phyloP scores from a whole-genome alignment of 2,329 filamentous ascomycete species.

The Aspergillus latus region DNA sequence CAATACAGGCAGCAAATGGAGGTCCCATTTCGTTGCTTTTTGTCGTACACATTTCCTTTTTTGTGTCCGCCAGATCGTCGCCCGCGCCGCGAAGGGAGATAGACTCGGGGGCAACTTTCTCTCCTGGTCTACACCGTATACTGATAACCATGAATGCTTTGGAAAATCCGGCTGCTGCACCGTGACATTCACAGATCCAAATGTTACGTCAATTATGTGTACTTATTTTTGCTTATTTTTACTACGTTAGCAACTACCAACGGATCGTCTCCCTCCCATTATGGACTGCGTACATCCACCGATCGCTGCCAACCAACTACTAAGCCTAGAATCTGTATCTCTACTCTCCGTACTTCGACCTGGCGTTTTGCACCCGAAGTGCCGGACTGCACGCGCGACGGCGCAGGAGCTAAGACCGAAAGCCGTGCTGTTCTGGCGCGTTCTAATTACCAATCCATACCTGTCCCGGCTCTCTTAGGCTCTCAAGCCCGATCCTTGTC shows the following conservation, averaged over 20 bases:
- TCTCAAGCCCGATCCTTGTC: background rate
- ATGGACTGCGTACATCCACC: too few relatives aligned
- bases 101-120: background rate
- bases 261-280: too few relatives aligned
- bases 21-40: background rate
- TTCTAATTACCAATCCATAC: background rate
- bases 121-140: background rate
- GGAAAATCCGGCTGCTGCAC: background rate
- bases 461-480: too few relatives aligned
- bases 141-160: too few relatives aligned
- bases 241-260: too few relatives aligned
- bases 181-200: background rate
- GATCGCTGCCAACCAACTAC: too few relatives aligned
- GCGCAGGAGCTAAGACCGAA: constrained; percentile 31
- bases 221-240: too few relatives aligned
- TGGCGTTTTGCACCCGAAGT: too few relatives aligned
- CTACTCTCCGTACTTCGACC: too few relatives aligned
- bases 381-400: background rate
- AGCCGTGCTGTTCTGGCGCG: constrained; percentile 18
- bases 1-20: background rate
- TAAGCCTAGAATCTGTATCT: too few relatives aligned
- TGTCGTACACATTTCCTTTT: constrained; percentile 4
- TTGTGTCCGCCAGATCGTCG: background rate
- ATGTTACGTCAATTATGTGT: too few relatives aligned
- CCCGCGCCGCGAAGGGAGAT: background rate